A percentile compares a stretch with the other conserved stretches of the same genome.
phyloP scores from a whole-genome alignment of 768 basidiomycete species.

The Candolleomyces eurysporus region DNA sequence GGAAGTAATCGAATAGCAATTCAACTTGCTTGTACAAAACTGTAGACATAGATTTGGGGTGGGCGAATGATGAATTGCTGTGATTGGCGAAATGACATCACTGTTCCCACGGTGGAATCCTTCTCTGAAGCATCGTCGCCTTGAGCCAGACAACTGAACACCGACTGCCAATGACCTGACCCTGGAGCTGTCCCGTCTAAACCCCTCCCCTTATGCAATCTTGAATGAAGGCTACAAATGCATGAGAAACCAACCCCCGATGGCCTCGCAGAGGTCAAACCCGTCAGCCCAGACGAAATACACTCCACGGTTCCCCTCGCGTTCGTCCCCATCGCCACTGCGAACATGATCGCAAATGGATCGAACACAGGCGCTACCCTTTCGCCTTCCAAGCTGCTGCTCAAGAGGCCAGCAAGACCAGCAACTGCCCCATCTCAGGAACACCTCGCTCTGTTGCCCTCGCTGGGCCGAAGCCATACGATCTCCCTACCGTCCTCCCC shows the following conservation, averaged over 20 bases:
- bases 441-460: neutral
- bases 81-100: too few relatives aligned
- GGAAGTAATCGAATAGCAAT: too few relatives aligned
- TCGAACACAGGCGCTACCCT: neutral
- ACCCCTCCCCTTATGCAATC: too few relatives aligned
- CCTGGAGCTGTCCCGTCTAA: too few relatives aligned
- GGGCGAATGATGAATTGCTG: too few relatives aligned
- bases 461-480: conserved; percentile 1
- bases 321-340: neutral
- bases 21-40: too few relatives aligned
- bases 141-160: too few relatives aligned
- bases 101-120: too few relatives aligned
- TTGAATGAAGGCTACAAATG: conserved; percentile 1
- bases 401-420: neutral
- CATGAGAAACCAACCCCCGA: neutral
- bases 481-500: conserved; percentile 8
- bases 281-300: neutral
- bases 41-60: too few relatives aligned
- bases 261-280: neutral
- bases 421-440: conserved; percentile 9
- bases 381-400: neutral
- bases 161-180: too few relatives aligned
- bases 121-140: too few relatives aligned
- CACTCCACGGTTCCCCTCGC: neutral
- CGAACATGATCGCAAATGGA: neutral